Conservation (phyloP, 768 basidiomycete genomes). For the Naematelia aurantialba region DNA sequence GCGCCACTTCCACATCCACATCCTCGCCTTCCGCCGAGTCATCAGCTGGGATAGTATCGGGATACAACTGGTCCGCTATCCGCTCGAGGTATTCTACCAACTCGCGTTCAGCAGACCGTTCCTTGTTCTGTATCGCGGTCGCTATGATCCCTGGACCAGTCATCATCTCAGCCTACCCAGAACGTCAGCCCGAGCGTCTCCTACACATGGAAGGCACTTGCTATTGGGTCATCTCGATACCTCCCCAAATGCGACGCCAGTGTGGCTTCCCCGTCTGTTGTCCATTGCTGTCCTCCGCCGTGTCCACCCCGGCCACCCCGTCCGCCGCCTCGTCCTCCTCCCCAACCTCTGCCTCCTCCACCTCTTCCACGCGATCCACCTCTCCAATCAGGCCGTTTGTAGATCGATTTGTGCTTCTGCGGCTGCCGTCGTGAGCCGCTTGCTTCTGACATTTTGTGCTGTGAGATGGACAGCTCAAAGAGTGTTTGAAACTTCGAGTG, state of each 20-base stretch:
- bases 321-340: constrained; percentile 1
- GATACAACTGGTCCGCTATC: constrained; percentile 37
- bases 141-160: constrained; percentile 30
- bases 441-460: constrained; percentile 15
- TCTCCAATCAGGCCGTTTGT: constrained; percentile 20
- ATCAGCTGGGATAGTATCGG: constrained; percentile 25
- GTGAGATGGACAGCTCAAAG: too few relatives aligned
- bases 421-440: constrained; percentile 7
- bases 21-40: constrained; percentile 19
- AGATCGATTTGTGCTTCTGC: constrained; percentile 34
- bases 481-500: too few relatives aligned
- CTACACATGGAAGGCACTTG: constrained; percentile 7
- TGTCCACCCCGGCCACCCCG: constrained; percentile 4
- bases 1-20: constrained; percentile 32
- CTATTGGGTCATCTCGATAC: constrained; percentile 27
- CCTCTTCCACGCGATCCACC: constrained; percentile 18
- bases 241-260: constrained; percentile 24
- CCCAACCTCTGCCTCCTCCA: constrained; percentile 16
- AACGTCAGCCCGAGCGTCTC: not conserved
- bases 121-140: constrained; percentile 32
- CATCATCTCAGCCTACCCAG: constrained; percentile 25
- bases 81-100: constrained; percentile 35
- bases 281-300: not conserved
- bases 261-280: constrained; percentile 2
- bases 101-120: constrained; percentile 36